Percentiles rank a stretch among this genome's conserved stretches.
These are phyloP conservation scores for Pseudogymnoascus sp. DNA, from an alignment of 2,329 filamentous ascomycete genomes.

Conservation along the genomic window DNA sequence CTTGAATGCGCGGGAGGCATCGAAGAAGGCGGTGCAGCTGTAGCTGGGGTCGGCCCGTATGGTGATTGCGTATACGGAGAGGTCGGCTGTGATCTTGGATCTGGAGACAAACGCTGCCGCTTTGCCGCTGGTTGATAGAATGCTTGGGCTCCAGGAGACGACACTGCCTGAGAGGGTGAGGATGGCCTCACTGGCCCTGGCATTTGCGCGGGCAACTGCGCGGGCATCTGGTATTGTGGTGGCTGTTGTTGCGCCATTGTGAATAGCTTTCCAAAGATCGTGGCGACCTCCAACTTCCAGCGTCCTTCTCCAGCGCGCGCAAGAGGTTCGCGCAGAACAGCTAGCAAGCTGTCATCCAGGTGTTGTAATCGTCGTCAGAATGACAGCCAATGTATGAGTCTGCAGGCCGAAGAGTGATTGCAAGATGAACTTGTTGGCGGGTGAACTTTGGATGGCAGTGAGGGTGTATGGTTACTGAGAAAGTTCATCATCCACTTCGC, in stretches of 20 bases:
- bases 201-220: slow-evolving; percentile 22
- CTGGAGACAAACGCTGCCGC: slow-evolving; percentile 63
- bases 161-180: slow-evolving; percentile 54
- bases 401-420: background rate
- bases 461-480: background rate
- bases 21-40: slow-evolving; percentile 23
- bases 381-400: background rate
- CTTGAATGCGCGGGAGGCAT: slow-evolving; percentile 19
- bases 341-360: background rate
- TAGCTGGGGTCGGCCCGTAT: slow-evolving; percentile 41
- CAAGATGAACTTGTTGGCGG: background rate
- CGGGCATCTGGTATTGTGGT: slow-evolving; percentile 20
- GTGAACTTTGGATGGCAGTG: background rate
- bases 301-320: background rate
- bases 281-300: background rate
- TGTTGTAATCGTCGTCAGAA: background rate
- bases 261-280: slow-evolving; percentile 10
- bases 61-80: slow-evolving; percentile 53
- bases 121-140: slow-evolving; percentile 62
- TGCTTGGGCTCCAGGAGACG: slow-evolving; percentile 53
- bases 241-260: slow-evolving; percentile 31
- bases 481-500: background rate
- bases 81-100: slow-evolving; percentile 58
- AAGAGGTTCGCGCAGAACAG: background rate
- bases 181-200: slow-evolving; percentile 46